A percentile compares a stretch with the other conserved stretches of the same genome.
Evolutionary conservation across 2,329 filamentous ascomycete species (phyloP).

Genomic region (Verticillium alfalfae): DNA sequence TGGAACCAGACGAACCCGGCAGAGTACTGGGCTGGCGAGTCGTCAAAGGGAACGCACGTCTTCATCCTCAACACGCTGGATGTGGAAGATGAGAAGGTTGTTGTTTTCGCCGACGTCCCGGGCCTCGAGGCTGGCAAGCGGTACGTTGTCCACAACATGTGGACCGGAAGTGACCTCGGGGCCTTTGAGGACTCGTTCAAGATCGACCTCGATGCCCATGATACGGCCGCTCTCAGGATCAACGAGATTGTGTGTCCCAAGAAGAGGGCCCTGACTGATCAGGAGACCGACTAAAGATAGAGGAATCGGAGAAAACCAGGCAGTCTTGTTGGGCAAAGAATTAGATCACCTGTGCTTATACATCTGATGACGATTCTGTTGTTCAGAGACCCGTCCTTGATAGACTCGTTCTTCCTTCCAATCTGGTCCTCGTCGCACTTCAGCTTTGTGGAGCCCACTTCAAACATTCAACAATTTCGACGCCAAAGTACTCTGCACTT

Average conservation of each 20-base stretch:
- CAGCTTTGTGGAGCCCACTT: too few species aligned
- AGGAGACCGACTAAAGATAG: neutral
- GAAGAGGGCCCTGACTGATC: neutral
- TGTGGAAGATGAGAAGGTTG: slow-evolving; percentile 24
- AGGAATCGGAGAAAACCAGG: neutral
- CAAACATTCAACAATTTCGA: too few species aligned
- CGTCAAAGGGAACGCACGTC: slow-evolving; percentile 35
- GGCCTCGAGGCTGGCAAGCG: slow-evolving; percentile 20
- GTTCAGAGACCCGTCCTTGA: too few species aligned
- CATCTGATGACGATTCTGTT: too few species aligned
- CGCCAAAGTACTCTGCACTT: too few species aligned
- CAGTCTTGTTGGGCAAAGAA: neutral
- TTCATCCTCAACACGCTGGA: slow-evolving; percentile 39
- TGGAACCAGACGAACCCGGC: slow-evolving; percentile 42
- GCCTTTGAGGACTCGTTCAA: slow-evolving; percentile 20
- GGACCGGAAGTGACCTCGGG: slow-evolving; percentile 35
- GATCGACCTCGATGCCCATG: slow-evolving; percentile 24
- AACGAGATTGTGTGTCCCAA: slow-evolving; percentile 11
- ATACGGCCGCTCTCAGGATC: slow-evolving; percentile 23
- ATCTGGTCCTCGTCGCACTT: too few species aligned
- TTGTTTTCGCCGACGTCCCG: slow-evolving; percentile 36
- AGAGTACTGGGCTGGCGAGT: slow-evolving; percentile 42
- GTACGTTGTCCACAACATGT: slow-evolving; percentile 38
- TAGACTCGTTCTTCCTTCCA: too few species aligned
- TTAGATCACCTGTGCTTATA: too few species aligned